Base-by-base conservation (phyloP, 2,329 filamentous ascomycete genomes). In the Colletotrichum paranaense region DNA sequence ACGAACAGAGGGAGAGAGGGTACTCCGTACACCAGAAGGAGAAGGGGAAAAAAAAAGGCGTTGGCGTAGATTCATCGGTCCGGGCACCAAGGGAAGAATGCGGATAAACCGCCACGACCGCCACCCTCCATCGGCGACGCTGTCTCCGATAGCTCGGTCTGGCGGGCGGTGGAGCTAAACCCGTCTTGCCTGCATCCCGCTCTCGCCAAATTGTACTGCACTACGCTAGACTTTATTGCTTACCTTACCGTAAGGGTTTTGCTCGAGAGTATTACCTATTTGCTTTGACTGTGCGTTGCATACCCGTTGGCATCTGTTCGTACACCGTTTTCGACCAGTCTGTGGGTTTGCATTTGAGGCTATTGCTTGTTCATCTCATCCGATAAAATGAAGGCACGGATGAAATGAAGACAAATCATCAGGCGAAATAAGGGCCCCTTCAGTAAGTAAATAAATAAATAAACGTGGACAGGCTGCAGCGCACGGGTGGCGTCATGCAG, bases 121-220 rank as follows among this genome's bases (percentile, higher is more conserved):
- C 11, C 38, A 0, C 38, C 38, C 38, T 63, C 60, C 32, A 14
- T 32, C 70, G 60, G 70, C 53, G 59, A 38, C 65, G 65, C 65
- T 46, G 58, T 68, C 38, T 63, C 66, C 55, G 66, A 59, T 63
- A 35, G 30, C 53, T 64, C 46, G 59, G 58, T 22, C 53, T 32
- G 32, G 64, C 52, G 28, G 16, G 16, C 49, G 24, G 19, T 57
- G 49, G 22, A 32, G 19, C 32, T 66, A 22, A 35, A 32, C 42
- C 42, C 14, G 19, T 62, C 42, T 19, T 49, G 42, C 16, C 42
- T 49, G 42, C 42, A 22, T 49, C 42, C 42, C 42, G 19, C 42
- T 49, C 42, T 49, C 42, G 1, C 42, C 42, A 4, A 42, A 42
- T 19, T 16, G 14, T 19, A 42, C 38, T 19, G 16, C 32, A 35